Base-by-base conservation (phyloP, 2,329 filamentous ascomycete species). In the Plenodomus tracheiphilus region DNA sequence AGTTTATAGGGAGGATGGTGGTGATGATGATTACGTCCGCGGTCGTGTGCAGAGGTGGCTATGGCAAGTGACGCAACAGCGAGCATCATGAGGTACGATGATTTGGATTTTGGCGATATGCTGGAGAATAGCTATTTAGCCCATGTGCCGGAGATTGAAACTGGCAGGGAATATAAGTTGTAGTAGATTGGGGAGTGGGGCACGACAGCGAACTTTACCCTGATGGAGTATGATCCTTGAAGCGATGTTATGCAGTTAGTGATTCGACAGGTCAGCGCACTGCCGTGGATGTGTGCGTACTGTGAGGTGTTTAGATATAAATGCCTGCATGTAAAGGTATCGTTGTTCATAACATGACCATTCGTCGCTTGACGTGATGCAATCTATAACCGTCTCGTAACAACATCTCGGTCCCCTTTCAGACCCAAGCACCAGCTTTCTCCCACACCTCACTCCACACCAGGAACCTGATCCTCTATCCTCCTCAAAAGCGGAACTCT, bases 401-500 rank as follows among this genome's bases (percentile, higher is more conserved):
- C 28, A 32, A 32, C 28, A 25, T 32, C 28, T 11, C 4, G 28
- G 28, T 15, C 6, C 11, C 11, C 13, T 25, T 25, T 25, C 10
- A 10, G 10, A 25, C 22, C 22, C 22, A 10, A 10, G 22, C 22
- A 15, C 15, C 9, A 32, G 13, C 28, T 11, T n/a, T n/a, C n/a
- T n/a, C n/a, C n/a, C n/a, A n/a, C n/a, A n/a, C n/a, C 28, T 32
- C 28, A 32, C 11, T 15, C 28, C 28, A 15, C 28, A 32, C 58
- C 56, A 5, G 69, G 67, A 16, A 73, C 53, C 61, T 79, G 77
- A 58, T 79, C 77, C 50, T 66, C 66, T 15, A 79, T 55, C 43
- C 77, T 70, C 43, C 59, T 61, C 52, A 79, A 53, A 56, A 79
- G 56, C n/a, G 77, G 77, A 58, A 75, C 72, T 38, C 71, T 69